Base-by-base conservation (phyloP, 495 filamentous ascomycete species). In the Aspergillus ellipticus region DNA sequence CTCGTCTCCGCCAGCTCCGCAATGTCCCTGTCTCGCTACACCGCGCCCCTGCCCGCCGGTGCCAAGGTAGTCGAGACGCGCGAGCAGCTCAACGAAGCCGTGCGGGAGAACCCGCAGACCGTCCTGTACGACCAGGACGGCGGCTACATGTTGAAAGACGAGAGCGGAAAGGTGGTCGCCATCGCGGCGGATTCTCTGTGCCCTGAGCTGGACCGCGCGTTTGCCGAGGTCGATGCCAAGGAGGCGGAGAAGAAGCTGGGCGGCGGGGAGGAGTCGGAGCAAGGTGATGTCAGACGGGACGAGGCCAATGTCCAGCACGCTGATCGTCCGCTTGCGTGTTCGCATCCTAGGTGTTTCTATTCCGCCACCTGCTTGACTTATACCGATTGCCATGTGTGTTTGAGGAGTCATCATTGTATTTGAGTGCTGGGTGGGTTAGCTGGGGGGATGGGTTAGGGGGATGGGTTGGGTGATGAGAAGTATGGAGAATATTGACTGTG, bases 91-190 rank as follows among this genome's bases (percentile, higher is more conserved):
- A 53, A 53, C 37, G 20, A 53, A 16, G 24, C 10, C 19, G 39
- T 21, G 6, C 15, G 22, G 8, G 37, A 53, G n/a, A 41, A 53
- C 22, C 37, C 37, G 15, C 24, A 53, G 8, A 53, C 50, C 3
- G 21, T 53, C 11, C 50, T 53, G 21, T 10, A 42, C 37, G 35
- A 53, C 22, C 31, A 53, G 22, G 50, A 53, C 16, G 37, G 50
- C 26, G 50, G 49, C 37, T 42, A 53, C 50, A 42, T 42, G 37
- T 17, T 53, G 21, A 53, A 53, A 42, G 20, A 53, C 20, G 45
- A 48, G 8, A 17, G 26, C n/a, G 37, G 50, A 6, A 8, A 35
- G 15, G 35, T 28, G 11, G 37, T 53, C 17, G 50, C 50, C 6
- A 21, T 53, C 2, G 50, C 50, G n/a, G 20, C 35, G 4, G 50